Base-by-base conservation (phyloP, 768 basidiomycete species). In the Floccularia luteovirens region DNA sequence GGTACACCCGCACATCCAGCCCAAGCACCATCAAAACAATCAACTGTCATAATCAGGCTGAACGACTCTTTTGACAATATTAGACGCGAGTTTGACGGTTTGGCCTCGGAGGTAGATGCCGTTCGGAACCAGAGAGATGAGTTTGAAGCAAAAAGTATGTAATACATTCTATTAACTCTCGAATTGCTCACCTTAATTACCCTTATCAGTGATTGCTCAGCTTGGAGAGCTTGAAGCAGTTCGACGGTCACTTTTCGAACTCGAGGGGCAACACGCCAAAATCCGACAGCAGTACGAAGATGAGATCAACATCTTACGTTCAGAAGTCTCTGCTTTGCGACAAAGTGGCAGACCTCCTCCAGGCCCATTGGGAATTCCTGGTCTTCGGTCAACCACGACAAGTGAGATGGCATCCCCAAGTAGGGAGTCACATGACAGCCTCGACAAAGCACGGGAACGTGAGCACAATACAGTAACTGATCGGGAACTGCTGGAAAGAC, bases 221-320 rank as follows among this genome's bases (percentile, higher is more conserved):
- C 76, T 91, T 46, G 77, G 77, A 49, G 90, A 92, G 55, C 64
- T 90, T 42, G 82, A 78, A 43, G 73, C 81, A 52, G 82, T 93
- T 51, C 76, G 88, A 28, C 78, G 84, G 51, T 72, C 81, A 3
- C 67, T 91, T 24, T 88, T 84, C 53, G 88, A 92, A 31, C 77
- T 93, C 22, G 90, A 93, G 55, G 62, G 72, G 1, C 79, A 82
- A 44, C 85, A 91, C 48, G 67, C 66, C 47, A 82, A 86, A 62
- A 71, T 85, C 38, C 72, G 85, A 25, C 72, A 78, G 41, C 74
- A 80, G 54, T 90, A 86, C 48, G 88, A 90, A 50, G 77, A 82
- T 0, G 88, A 89, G 44, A 64, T 88, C 39, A 59, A 62, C 5
- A 69, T 75, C 19, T 66, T 88, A 19, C 74, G 82, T 14, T 54